Evolutionary conservation across 352 stramenopile genomes (phyloP).

Genomic region (Pythium oligandrum): DNA sequence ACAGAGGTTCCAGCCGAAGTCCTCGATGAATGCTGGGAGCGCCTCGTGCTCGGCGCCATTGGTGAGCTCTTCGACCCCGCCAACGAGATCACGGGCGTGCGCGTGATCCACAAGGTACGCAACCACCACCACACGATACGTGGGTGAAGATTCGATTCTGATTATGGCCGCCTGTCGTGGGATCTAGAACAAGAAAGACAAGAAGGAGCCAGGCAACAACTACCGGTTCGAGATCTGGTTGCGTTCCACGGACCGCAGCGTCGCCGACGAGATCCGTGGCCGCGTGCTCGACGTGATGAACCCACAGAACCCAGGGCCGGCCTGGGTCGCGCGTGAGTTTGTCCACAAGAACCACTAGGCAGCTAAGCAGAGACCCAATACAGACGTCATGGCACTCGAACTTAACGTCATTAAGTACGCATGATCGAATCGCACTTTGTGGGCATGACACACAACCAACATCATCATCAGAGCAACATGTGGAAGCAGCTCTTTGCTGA

Average conservation of each 20-base stretch:
- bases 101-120: slow-evolving; percentile 87
- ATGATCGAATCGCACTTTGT: background rate
- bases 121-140: background rate
- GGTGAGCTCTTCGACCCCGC: slow-evolving; percentile 83
- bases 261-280: slow-evolving; percentile 72
- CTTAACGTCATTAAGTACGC: slow-evolving; percentile 4
- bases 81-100: slow-evolving; percentile 88
- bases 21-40: slow-evolving; percentile 88
- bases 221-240: slow-evolving; percentile 87
- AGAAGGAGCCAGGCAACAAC: slow-evolving; percentile 77
- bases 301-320: slow-evolving; percentile 34
- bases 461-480: slow-evolving; percentile 6
- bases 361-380: background rate
- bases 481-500: slow-evolving; percentile 77
- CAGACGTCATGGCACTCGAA: background rate
- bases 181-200: slow-evolving; percentile 77
- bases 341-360: slow-evolving; percentile 80
- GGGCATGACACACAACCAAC: no score
- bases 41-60: slow-evolving; percentile 87
- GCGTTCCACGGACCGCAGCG: slow-evolving; percentile 45
- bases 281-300: slow-evolving; percentile 71
- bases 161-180: slow-evolving; percentile 2
- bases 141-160: background rate
- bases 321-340: slow-evolving; percentile 60
- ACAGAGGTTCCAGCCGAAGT: slow-evolving; percentile 66